These are phyloP conservation scores for Incumbomyces delicatus DNA, from an alignment of 2,329 filamentous ascomycete species.

Conservation along the genomic window DNA sequence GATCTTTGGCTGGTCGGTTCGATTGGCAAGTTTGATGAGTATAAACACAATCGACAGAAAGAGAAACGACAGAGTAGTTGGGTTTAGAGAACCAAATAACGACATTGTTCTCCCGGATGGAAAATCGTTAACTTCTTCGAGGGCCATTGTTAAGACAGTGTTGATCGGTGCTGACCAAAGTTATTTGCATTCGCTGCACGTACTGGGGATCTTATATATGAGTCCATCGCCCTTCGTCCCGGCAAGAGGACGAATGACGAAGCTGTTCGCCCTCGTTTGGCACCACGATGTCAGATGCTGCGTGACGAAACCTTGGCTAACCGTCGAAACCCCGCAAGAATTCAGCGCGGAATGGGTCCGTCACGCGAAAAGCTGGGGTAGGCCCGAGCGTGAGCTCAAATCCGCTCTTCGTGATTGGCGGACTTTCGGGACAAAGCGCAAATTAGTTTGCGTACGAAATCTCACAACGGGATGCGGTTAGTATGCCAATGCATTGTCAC, in stretches of 20 bases:
- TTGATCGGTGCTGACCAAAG: background rate
- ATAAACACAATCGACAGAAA: slow-evolving; percentile 30
- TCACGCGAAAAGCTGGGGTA: background rate
- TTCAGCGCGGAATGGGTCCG: background rate
- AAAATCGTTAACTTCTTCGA: background rate
- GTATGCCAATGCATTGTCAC: too few relatives aligned
- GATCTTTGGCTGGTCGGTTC: slow-evolving; percentile 51
- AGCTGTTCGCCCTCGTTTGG: too few relatives aligned
- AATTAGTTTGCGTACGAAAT: too few relatives aligned
- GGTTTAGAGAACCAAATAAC: slow-evolving; percentile 1
- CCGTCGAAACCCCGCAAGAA: too few relatives aligned
- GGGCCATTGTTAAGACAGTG: background rate
- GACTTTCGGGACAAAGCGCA: too few relatives aligned
- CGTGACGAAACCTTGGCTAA: too few relatives aligned
- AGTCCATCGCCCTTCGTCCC: too few relatives aligned
- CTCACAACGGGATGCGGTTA: too few relatives aligned
- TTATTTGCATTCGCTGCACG: background rate
- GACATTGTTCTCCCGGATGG: background rate
- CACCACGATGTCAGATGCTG: too few relatives aligned
- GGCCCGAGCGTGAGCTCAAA: background rate
- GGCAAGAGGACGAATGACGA: too few relatives aligned
- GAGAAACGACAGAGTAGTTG: slow-evolving; percentile 22
- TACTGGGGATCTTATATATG: background rate
- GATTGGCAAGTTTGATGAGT: slow-evolving; percentile 33
- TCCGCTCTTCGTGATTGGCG: background rate